Evolutionary conservation across 495 filamentous ascomycete genomes (phyloP).

Genomic region (Jackrogersella multiformis): DNA sequence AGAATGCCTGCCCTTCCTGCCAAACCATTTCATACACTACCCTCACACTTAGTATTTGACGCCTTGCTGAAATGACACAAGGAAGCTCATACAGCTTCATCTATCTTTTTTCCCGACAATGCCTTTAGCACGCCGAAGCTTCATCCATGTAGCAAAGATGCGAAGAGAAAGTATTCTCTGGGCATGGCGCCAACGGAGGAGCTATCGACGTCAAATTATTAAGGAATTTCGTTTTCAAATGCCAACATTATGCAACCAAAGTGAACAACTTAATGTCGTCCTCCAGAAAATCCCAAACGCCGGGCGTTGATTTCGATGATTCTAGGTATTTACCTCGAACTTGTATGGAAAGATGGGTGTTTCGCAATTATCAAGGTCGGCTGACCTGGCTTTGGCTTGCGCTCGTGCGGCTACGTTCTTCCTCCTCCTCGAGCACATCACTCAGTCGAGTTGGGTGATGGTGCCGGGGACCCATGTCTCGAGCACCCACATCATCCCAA

Average conservation of each 20-base stretch:
- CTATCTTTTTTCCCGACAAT: conserved; percentile 30
- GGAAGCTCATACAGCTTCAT: conserved; percentile 23
- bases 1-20: conserved; percentile 24
- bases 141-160: conserved; percentile 6
- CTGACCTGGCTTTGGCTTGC: conserved; percentile 57
- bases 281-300: not conserved
- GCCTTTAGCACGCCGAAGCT: conserved; percentile 23
- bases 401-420: conserved; percentile 73
- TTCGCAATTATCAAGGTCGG: conserved; percentile 43
- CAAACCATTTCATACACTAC: conserved; percentile 28
- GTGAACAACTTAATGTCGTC: conserved; percentile 4
- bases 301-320: not conserved
- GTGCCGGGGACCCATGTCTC: conserved; percentile 71
- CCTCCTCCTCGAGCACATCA: conserved; percentile 88
- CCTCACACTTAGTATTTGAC: conserved; percentile 29
- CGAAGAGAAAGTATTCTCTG: conserved; percentile 8
- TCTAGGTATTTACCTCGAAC: not conserved
- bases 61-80: conserved; percentile 28
- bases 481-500: conserved; percentile 71
- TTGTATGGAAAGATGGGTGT: not conserved
- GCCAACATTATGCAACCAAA: conserved; percentile 20
- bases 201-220: conserved; percentile 11
- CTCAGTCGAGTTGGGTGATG: conserved; percentile 94
- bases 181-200: conserved; percentile 17
- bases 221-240: conserved; percentile 20